Evolutionary conservation across 1,284 basidiomycete genomes (phyloP).

Genomic region (Erythrobasidium hasegawianum): DNA sequence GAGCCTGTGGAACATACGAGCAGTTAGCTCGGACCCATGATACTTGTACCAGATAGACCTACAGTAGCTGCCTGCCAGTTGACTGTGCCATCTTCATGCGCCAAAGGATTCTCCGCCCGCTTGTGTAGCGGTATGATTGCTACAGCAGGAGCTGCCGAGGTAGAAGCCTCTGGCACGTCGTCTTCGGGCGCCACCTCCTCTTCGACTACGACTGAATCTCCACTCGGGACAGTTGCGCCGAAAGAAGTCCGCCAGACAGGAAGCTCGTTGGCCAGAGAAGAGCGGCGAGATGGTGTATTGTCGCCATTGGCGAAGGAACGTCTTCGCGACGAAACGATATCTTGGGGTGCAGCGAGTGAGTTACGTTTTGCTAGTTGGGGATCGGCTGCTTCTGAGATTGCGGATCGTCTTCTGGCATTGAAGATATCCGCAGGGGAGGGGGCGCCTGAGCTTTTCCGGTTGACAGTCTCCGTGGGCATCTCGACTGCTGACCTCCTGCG

Average conservation of each 20-base stretch:
- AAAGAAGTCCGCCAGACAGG: conserved; percentile 14
- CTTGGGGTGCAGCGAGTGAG: conserved; percentile 5
- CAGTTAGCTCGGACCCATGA: no score
- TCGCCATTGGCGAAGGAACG: conserved; percentile 6
- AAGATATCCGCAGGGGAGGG: conserved; percentile 11
- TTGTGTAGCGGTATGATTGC: conserved; percentile 37
- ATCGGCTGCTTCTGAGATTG: conserved; percentile 1
- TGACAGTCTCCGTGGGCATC: background rate
- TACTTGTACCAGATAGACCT: conserved; percentile 13
- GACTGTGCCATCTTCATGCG: conserved; percentile 38
- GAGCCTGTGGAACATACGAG: conserved; percentile 36
- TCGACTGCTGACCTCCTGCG: background rate
- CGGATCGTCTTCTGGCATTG: conserved; percentile 13
- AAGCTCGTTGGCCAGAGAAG: conserved; percentile 2
- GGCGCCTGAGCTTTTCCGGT: conserved; percentile 11
- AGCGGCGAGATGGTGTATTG: conserved; percentile 1
- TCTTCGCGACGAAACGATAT: conserved; percentile 3
- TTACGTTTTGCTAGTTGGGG: background rate
- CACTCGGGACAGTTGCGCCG: background rate
- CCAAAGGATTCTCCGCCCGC: conserved; percentile 31
- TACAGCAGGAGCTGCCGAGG: conserved; percentile 2
- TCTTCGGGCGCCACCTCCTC: conserved; percentile 16
- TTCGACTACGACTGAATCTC: conserved; percentile 4
- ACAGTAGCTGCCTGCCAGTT: conserved; percentile 38
- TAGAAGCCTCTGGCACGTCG: background rate